phyloP scores from a whole-genome alignment of 345 rosid genomes.

The Euphorbia tirucalli region DNA sequence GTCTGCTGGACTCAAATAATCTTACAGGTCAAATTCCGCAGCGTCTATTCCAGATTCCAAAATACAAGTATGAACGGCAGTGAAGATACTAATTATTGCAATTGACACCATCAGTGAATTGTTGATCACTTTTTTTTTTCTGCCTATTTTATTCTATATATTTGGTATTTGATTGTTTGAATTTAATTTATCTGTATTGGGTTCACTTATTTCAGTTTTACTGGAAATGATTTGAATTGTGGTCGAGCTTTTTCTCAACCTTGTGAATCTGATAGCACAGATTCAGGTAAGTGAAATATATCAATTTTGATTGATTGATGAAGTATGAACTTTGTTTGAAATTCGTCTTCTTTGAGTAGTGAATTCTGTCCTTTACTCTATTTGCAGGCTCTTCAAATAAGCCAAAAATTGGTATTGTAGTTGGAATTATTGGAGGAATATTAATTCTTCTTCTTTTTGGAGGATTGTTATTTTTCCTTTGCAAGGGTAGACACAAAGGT shows the following conservation, averaged over 20 bases:
- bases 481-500: constrained; percentile 60
- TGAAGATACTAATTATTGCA: neutral
- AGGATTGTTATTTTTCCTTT: constrained; percentile 50
- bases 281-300: constrained; percentile 47
- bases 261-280: constrained; percentile 54
- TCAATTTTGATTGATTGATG: constrained; percentile 9
- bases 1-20: constrained; percentile 72
- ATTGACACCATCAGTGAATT: neutral
- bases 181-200: constrained; percentile 19
- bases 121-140: neutral
- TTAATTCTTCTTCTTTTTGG: constrained; percentile 47
- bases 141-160: neutral
- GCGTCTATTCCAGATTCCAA: constrained; percentile 51
- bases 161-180: neutral
- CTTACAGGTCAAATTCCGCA: constrained; percentile 79
- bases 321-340: neutral
- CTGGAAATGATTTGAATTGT: constrained; percentile 68
- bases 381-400: constrained; percentile 57
- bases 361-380: constrained; percentile 7
- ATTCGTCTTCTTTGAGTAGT: neutral
- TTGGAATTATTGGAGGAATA: constrained; percentile 68
- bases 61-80: constrained; percentile 63
- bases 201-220: constrained; percentile 55
- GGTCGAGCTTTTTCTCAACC: constrained; percentile 37
- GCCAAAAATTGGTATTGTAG: constrained; percentile 62